A percentile compares a stretch with the other conserved stretches of the same genome.
Conservation (phyloP, 345 rosid species). For the Excoecaria agallocha region DNA sequence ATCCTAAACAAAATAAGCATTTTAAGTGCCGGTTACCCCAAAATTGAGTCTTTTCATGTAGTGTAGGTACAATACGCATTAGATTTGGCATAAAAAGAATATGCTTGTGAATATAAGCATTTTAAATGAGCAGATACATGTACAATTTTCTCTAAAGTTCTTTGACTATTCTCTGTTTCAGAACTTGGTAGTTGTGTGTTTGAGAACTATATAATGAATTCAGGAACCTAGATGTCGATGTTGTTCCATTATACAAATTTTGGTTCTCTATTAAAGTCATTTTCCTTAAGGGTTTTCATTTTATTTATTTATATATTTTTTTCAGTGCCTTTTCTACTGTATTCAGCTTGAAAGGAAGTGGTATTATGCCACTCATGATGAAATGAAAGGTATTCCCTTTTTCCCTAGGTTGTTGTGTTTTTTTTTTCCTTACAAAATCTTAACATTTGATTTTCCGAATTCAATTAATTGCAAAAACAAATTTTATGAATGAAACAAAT, state of each 20-base stretch:
- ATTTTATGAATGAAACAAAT: too few relatives aligned
- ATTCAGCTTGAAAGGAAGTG: conserved; percentile 42
- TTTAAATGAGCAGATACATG: not conserved
- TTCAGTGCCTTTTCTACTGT: conserved; percentile 60
- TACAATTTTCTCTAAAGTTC: not conserved
- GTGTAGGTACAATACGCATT: not conserved
- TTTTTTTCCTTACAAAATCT: not conserved
- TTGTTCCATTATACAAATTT: not conserved
- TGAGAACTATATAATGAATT: not conserved
- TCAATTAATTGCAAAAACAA: too few relatives aligned
- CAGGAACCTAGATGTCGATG: not conserved
- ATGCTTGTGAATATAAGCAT: not conserved
- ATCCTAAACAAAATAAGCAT: not conserved
- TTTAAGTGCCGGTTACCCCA: not conserved
- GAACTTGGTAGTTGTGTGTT: not conserved
- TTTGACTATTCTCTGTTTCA: not conserved
- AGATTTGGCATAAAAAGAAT: not conserved
- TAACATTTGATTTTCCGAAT: too few relatives aligned
- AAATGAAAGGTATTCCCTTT: conserved; percentile 20
- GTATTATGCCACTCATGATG: conserved; percentile 17
- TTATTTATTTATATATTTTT: not conserved
- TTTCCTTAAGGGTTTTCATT: conserved; percentile 11
- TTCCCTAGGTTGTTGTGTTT: too few relatives aligned
- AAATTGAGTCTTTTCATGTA: not conserved
- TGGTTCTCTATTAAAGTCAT: not conserved